Evolutionary conservation across 192 early-diverging fungal genomes (phyloP).

Genomic region (Coemansia sp.): DNA sequence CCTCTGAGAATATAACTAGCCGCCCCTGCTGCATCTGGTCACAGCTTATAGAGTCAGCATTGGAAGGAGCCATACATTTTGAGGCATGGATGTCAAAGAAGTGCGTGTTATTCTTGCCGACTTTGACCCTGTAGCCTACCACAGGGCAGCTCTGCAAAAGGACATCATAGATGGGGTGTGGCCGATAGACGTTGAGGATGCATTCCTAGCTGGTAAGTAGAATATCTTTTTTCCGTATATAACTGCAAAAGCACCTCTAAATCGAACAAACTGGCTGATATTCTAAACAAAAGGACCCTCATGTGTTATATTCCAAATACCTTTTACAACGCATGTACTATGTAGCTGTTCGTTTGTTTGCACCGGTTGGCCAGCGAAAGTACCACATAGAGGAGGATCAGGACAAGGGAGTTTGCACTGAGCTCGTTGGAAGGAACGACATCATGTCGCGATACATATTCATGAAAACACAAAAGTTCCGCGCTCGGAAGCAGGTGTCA

Average conservation of each 20-base stretch:
- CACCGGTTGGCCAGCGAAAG: conserved; percentile 40
- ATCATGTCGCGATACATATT: conserved; percentile 74
- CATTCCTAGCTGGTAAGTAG: conserved; percentile 32
- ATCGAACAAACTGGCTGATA: background rate
- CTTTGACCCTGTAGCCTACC: conserved; percentile 34
- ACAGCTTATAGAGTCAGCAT: background rate
- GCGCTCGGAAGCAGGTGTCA: conserved; percentile 77
- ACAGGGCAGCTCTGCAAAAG: conserved; percentile 23
- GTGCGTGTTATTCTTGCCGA: conserved; percentile 27
- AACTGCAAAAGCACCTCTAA: background rate
- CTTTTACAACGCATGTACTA: background rate
- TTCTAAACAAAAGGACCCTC: background rate
- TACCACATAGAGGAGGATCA: conserved; percentile 46
- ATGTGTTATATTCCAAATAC: background rate
- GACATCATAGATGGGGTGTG: conserved; percentile 35
- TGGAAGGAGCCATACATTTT: background rate
- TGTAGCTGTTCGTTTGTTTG: conserved; percentile 39
- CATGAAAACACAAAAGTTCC: conserved; percentile 62
- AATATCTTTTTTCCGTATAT: background rate
- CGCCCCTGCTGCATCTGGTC: background rate
- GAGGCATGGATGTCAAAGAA: conserved; percentile 37
- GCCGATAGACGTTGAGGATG: conserved; percentile 37
- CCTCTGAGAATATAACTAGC: background rate
- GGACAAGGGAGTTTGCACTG: conserved; percentile 13
- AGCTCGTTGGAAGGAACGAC: conserved; percentile 66